Evolutionary conservation across 495 filamentous ascomycete genomes (phyloP), one percentile per base, ranked within the genome.

Genomic region (Aspergillus heteromorphus): DNA sequence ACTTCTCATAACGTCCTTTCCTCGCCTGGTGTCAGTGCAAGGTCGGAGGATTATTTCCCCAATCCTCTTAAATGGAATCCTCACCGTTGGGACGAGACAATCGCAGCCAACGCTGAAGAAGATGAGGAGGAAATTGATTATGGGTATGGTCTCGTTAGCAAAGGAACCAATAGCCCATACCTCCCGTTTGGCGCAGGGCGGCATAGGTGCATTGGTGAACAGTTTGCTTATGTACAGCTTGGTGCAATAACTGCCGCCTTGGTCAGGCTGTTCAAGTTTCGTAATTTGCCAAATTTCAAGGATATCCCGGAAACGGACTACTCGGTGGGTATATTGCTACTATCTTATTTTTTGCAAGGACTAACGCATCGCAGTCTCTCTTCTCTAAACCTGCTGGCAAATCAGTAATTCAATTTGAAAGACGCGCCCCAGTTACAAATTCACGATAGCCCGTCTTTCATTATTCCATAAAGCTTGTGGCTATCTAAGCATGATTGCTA

Each of bases 131-230:
- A 73, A 64, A 69, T 76, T 34, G 74, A 77, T 48, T 76, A 78
- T 54, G 75, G 73, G 5, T 77, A 77, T 41, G 75, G 76, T 41
- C 53, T 73, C 21, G 70, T 79, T 25, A 75, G 56, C 56, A 82
- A 79, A 66, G 78, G 76, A 29, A 73, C 78, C 10, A 75, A 71
- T 54, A 80, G 78, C 54, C 77, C 79, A 1, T 83, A 82, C 58
- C 69, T 81, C 45, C 78, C 78, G 11, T 82, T 82, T 57, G 79
- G 79, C 27, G 79, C 77, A 19, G 79, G 79, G 10, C 69, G 79
- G 20, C 79, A 82, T 57, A 73, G 79, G 34, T 83, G 79, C 54
- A 81, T 82, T 51, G 79, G 79, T 19, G 79, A 83, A 62, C 73
- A 79, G 48, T 83, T 80, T 51, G 79, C 79, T 29, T 82, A 83